Evolutionary conservation across 2,329 filamentous ascomycete genomes (phyloP), one percentile per base, ranked within the genome.

Genomic region (Tolypocladium ovalisporum): DNA sequence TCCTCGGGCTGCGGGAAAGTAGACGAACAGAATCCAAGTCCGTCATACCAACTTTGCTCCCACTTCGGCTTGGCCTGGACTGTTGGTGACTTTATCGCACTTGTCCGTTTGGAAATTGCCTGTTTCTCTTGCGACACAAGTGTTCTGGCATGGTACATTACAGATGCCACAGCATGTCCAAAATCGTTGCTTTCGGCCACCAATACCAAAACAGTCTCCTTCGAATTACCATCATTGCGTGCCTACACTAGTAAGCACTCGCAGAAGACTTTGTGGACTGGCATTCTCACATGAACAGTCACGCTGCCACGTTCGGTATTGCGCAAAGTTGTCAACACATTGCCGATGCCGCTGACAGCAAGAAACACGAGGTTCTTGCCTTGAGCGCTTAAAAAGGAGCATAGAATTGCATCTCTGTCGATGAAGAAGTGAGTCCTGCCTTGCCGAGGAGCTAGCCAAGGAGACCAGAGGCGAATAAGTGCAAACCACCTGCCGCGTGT

Each of bases 361-460:
- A 97, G 76, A 10, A 96, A 72, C 1, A 92, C 89, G 7, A 97
- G 73, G 68, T 90, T 87, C 27, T 84, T 79, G 0, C 93, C 92
- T 62, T 87, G 77, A 0, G 76, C 70, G 29, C 84, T 86, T 27
- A 96, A 74, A 63, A 97, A 96, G 0, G 89, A 89, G 58, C 86
- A 85, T 22, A 96, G 68, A 2, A 97, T 73, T 1, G 85, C 90
- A 65, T 95, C 89, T 63, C 91, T 89, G 60, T 90, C 87, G 5
- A 92, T 75, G 5, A 75, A 73, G 57, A 96, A 88, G 0, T 74
- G 74, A 4, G 75, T 71, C 60, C 81, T 84, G 15, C 92, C 92
- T 68, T 97, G 92, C 42, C 90, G 79, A n/a, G 93, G 93, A 9
- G 88, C 90, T 13, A 96, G 75, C 93, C 93, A 97, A 1, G 91